Conservation (phyloP, 441 rosid species). For the Aquilaria agallochum region DNA sequence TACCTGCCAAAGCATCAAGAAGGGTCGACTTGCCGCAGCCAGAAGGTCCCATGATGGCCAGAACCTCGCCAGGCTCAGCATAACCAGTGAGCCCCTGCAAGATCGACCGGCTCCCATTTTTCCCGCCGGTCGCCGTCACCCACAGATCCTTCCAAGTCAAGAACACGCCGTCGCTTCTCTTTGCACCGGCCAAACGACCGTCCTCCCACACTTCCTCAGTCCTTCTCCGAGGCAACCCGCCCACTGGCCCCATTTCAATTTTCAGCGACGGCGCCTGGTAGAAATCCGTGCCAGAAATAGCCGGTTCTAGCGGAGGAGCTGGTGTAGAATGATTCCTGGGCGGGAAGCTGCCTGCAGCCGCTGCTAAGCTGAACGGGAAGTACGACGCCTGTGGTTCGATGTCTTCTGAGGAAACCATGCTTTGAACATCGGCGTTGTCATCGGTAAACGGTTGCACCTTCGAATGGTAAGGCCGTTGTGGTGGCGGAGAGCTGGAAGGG, state of each 20-base stretch:
- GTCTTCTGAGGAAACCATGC: constrained; percentile 6
- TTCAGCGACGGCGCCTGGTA: constrained; percentile 1
- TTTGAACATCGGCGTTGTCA: constrained; percentile 6
- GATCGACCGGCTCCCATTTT: constrained; percentile 12
- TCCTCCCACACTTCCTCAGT: neutral
- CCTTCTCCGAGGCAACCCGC: neutral
- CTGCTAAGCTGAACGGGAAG: constrained; percentile 26
- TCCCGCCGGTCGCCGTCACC: constrained; percentile 27
- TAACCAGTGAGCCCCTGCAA: constrained; percentile 37
- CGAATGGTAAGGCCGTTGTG: neutral
- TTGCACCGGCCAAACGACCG: too few relatives aligned
- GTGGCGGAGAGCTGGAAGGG: constrained; percentile 8
- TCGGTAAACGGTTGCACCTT: neutral
- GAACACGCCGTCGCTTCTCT: constrained; percentile 14
- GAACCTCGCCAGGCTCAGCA: constrained; percentile 37
- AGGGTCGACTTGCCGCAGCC: constrained; percentile 60
- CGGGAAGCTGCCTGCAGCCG: neutral
- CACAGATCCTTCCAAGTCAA: constrained; percentile 44
- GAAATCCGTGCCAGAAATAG: neutral
- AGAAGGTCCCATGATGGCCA: constrained; percentile 59
- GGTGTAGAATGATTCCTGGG: neutral
- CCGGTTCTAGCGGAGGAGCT: neutral
- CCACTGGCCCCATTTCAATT: constrained; percentile 11
- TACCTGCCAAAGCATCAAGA: constrained; percentile 50
- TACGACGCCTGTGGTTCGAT: neutral